phyloP scores from a whole-genome alignment of 495 filamentous ascomycete genomes.

The Elaphomyces granulatus region DNA sequence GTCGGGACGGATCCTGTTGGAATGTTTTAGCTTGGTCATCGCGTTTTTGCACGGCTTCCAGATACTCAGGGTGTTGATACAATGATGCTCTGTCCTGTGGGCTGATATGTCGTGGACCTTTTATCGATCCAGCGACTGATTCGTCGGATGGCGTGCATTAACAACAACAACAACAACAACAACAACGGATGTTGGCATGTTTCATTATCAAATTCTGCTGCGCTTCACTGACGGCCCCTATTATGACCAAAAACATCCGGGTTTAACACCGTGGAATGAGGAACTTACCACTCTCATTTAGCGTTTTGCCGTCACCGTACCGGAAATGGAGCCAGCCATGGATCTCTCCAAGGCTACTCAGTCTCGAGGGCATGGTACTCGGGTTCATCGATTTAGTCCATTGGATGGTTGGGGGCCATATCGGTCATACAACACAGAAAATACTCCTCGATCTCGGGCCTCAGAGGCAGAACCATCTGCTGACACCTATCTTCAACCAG shows the following conservation, averaged over 20 bases:
- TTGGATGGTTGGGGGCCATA: background rate
- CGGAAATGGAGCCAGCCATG: slow-evolving; percentile 6
- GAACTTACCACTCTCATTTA: slow-evolving; percentile 8
- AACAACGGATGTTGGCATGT: slow-evolving; percentile 13
- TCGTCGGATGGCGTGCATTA: slow-evolving; percentile 19
- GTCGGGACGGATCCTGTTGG: slow-evolving; percentile 5
- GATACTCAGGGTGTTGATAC: slow-evolving; percentile 12
- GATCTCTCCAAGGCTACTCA: slow-evolving; percentile 7
- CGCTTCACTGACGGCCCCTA: slow-evolving; percentile 19
- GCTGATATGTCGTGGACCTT: slow-evolving; percentile 19
- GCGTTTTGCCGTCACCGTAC: slow-evolving; percentile 6
- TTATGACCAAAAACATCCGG: slow-evolving; percentile 3
- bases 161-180: slow-evolving; percentile 19
- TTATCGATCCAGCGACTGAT: slow-evolving; percentile 25
- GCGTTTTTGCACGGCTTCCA: slow-evolving; percentile 7
- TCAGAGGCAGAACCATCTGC: slow-evolving; percentile 9
- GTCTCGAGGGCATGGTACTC: slow-evolving; percentile 2
- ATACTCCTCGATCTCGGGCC: slow-evolving; percentile 8
- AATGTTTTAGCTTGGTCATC: slow-evolving; percentile 2
- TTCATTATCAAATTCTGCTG: slow-evolving; percentile 28
- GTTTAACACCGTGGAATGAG: slow-evolving; percentile 1
- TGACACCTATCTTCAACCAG: slow-evolving; percentile 6
- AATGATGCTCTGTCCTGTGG: slow-evolving; percentile 15
- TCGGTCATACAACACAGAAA: slow-evolving; percentile 7
- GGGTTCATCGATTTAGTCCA: slow-evolving; percentile 2